Percentiles rank a stretch among this genome's conserved stretches.
Evolutionary conservation across 2,329 filamentous ascomycete genomes (phyloP).

Genomic region (Stagonosporopsis vannaccii): DNA sequence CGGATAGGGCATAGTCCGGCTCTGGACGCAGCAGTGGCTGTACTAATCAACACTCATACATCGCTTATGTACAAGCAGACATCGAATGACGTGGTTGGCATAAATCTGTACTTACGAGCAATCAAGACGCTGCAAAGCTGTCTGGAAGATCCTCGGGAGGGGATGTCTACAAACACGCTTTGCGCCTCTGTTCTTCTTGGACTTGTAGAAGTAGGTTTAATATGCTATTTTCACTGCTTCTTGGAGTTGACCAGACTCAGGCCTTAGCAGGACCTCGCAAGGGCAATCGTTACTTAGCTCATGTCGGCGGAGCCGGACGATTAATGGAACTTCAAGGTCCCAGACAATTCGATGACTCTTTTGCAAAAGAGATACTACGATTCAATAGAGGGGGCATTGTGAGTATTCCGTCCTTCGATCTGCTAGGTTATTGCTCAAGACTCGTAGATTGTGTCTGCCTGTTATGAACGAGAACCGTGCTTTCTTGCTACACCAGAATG

Average conservation of each 20-base stretch:
- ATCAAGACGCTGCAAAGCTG: slow-evolving; percentile 39
- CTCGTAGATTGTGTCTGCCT: slow-evolving; percentile 40
- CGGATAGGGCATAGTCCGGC: slow-evolving; percentile 43
- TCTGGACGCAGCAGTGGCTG: slow-evolving; percentile 42
- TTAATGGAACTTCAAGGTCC: slow-evolving; percentile 45
- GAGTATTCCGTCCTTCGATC: slow-evolving; percentile 6
- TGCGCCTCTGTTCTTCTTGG: slow-evolving; percentile 44
- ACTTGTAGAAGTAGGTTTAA: slow-evolving; percentile 38
- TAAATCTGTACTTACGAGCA: slow-evolving; percentile 39
- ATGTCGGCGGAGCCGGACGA: slow-evolving; percentile 44
- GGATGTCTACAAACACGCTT: slow-evolving; percentile 44
- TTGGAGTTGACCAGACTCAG: slow-evolving; percentile 15
- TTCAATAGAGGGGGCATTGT: slow-evolving; percentile 45
- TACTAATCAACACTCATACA: slow-evolving; percentile 38
- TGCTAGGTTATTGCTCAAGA: neutral
- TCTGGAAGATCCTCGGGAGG: slow-evolving; percentile 38
- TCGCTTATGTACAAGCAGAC: slow-evolving; percentile 35
- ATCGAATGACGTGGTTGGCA: slow-evolving; percentile 34
- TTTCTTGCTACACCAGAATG: slow-evolving; percentile 42
- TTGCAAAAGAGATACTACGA: slow-evolving; percentile 41
- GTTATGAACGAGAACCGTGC: slow-evolving; percentile 41
- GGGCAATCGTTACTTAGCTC: slow-evolving; percentile 42
- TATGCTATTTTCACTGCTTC: neutral
- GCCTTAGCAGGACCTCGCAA: slow-evolving; percentile 41
- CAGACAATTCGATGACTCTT: slow-evolving; percentile 33